Base-by-base conservation (phyloP, 179 eudicot genomes). In the Pouteria campechiana region DNA sequence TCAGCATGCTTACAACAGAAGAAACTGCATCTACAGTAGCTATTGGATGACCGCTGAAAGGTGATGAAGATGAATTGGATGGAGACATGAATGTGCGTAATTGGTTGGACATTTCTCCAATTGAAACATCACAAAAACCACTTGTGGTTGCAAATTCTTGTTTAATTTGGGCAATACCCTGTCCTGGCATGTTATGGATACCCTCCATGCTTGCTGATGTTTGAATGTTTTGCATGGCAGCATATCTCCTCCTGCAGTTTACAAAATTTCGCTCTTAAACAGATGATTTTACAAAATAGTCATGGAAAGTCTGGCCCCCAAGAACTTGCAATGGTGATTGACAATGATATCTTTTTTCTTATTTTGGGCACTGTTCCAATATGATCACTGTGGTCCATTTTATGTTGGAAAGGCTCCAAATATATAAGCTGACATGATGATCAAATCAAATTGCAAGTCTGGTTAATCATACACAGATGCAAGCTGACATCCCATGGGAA, bases 181-280 rank as follows among this genome's bases (percentile, higher is more conserved):
- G 52, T 17, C 52, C 59, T 6, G 74, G 48, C 25, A 20, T 41
- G 27, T 41, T 46, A 21, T 48, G 44, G 48, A 50, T 54, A 20
- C 65, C 55, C 46, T 68, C 75, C 46, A 58, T 33, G 16, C 64
- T 69, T 6, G 47, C 11, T 17, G 66, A 22, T 41, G 75, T 45
- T 48, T 61, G 75, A 8, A 61, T 50, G 40, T 57, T 65, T 39
- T 69, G 80, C 63, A 65, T 58, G 8, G 70, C 76, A 36, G 18
- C 70, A 44, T 74, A 74, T 43, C 76, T 69, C 59, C 58, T 69
- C 70, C 80, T 74, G 49, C 25, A 60, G n/a, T n/a, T n/a, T n/a
- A n/a, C n/a, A n/a, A n/a, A n/a, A n/a, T n/a, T n/a, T n/a, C n/a
- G n/a, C n/a, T n/a, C n/a, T n/a, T n/a, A n/a, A n/a, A n/a, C n/a